These are phyloP conservation scores for Boletus rubroflammeus DNA, from an alignment of 768 basidiomycete genomes.

Conservation along the genomic window DNA sequence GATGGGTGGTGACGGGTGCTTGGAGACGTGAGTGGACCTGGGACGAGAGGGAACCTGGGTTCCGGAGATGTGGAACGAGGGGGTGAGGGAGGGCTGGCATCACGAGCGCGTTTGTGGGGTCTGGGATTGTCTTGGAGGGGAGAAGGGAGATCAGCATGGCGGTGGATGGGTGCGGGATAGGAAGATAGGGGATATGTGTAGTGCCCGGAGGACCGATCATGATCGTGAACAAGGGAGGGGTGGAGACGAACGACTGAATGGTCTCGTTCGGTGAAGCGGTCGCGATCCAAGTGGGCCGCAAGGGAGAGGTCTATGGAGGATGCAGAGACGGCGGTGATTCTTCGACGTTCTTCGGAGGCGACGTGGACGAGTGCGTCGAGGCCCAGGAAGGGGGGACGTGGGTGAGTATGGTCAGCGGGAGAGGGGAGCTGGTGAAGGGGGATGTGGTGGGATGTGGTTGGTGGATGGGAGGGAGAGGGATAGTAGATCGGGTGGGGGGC, in stretches of 20 bases:
- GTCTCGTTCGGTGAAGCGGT: not conserved
- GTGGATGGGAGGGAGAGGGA: too few relatives aligned
- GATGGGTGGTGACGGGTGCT: conserved; percentile 16
- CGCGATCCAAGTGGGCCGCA: not conserved
- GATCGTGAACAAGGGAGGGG: conserved; percentile 21
- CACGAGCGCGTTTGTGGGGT: conserved; percentile 26
- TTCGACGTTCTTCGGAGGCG: conserved; percentile 60
- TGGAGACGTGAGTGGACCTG: conserved; percentile 13
- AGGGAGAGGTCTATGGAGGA: not conserved
- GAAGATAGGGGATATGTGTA: not conserved
- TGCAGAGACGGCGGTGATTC: conserved; percentile 36
- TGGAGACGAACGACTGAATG: not conserved
- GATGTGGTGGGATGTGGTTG: not conserved
- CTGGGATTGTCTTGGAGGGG: conserved; percentile 6
- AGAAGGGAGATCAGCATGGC: not conserved
- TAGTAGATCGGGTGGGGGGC: too few relatives aligned
- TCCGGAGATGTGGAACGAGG: conserved; percentile 14
- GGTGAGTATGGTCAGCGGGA: not conserved
- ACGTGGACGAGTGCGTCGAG: conserved; percentile 70
- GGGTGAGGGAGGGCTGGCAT: conserved; percentile 9
- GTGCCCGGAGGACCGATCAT: conserved; percentile 14
- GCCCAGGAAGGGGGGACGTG: conserved; percentile 30
- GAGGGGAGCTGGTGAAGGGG: not conserved
- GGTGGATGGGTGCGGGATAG: not conserved
- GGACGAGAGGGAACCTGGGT: not conserved